Base-by-base conservation (phyloP, 805 yeast species). In the Candida alai region DNA sequence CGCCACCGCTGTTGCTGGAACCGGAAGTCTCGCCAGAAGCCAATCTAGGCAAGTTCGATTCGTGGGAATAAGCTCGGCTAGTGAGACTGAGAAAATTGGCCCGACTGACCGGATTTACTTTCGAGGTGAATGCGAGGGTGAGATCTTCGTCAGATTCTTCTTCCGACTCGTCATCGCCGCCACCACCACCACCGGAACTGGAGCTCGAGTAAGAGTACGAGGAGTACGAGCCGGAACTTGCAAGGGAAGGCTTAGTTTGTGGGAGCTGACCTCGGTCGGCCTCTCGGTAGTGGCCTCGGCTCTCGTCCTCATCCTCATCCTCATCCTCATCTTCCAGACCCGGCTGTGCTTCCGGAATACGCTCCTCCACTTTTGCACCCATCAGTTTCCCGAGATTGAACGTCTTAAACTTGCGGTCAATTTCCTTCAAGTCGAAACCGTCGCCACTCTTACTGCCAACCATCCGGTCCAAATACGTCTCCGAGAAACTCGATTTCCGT, bases 81-180 rank as follows among this genome's bases (percentile, higher is more conserved):
- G 49, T 47, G 28, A 62, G 40, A 4, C 54, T 40, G 10, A 65
- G 44, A 38, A 62, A 54, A 14, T 57, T 58, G 1, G 72, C 70
- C 18, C 63, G 47, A 5, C 57, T 40, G 2, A 47, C 34, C 1
- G 62, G 63, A 0, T 58, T 54, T 6, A 65, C 54, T 41, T 66
- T 65, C 3, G 73, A 65, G 2, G 66, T 47, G 41, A 71, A 67
- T 18, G 68, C 70, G 24, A 71, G 52, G 1, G 74, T 69, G 36
- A 70, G 49, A 40, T 70, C 65, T 2, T 64, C 72, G 30, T 64
- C 73, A 21, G 52, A 62, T 13, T 65, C 73, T 20, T 59, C 59
- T 5, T 59, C 70, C 39, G 26, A 50, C n/a, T 35, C 43, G 7
- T 42, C 47, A 19, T 37, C 36, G 20, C 35, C 40, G 4, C 28